A percentile compares a stretch with the other conserved stretches of the same genome.
phyloP scores from a whole-genome alignment of 495 filamentous ascomycete species.

The Xylaria intraflava region DNA sequence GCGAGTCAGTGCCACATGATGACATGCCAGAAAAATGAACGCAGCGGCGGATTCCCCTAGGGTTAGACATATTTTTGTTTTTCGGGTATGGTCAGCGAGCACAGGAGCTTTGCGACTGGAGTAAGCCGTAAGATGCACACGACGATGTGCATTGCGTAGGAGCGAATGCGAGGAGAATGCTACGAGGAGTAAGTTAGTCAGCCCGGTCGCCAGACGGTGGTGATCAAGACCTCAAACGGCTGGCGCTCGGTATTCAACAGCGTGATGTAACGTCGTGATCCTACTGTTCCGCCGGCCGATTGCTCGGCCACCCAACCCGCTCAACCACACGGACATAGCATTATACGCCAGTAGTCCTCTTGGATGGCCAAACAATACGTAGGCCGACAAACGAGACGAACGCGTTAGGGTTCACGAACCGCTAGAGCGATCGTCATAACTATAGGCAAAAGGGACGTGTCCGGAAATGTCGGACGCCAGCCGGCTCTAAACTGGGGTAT shows the following conservation, averaged over 20 bases:
- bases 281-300: too few relatives aligned
- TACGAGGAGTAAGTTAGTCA: constrained; percentile 70
- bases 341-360: too few relatives aligned
- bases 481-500: constrained; percentile 45
- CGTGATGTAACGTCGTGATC: background rate
- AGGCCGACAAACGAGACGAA: constrained; percentile 19
- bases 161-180: constrained; percentile 68
- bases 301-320: too few relatives aligned
- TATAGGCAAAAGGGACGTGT: constrained; percentile 26
- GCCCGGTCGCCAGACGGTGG: constrained; percentile 57
- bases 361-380: too few relatives aligned
- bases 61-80: constrained; percentile 22
- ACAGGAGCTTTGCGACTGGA: background rate
- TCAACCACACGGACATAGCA: too few relatives aligned
- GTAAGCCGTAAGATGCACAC: constrained; percentile 26
- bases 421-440: constrained; percentile 47
- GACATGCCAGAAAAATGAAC: constrained; percentile 54
- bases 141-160: constrained; percentile 61
- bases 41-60: constrained; percentile 49
- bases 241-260: constrained; percentile 56
- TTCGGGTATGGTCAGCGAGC: background rate
- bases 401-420: constrained; percentile 58
- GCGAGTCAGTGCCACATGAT: constrained; percentile 55
- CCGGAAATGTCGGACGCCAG: constrained; percentile 45
- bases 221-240: constrained; percentile 52